phyloP scores from a whole-genome alignment of 495 filamentous ascomycete species.

The Podospora comata region DNA sequence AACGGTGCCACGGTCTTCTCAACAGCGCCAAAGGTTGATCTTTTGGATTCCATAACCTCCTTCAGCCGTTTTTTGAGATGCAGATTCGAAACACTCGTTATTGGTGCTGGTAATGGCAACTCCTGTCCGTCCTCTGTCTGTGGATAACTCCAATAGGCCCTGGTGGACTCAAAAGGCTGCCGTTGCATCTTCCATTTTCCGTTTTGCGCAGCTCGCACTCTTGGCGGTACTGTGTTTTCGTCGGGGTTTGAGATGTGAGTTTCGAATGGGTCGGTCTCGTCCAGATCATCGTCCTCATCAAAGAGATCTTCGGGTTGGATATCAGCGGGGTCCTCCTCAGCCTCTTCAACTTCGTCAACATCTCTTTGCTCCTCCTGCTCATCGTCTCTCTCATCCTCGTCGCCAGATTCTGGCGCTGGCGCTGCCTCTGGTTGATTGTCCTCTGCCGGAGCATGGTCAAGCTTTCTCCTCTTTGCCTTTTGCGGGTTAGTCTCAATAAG shows the following conservation, averaged over 20 bases:
- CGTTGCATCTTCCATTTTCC: slow-evolving; percentile 60
- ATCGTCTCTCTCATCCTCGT: slow-evolving; percentile 19
- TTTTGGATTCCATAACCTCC: slow-evolving; percentile 31
- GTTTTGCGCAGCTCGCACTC: slow-evolving; percentile 51
- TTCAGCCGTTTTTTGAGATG: slow-evolving; percentile 59
- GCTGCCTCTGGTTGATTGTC: slow-evolving; percentile 18
- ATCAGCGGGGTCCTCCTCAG: slow-evolving; percentile 47
- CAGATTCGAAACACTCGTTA: slow-evolving; percentile 45
- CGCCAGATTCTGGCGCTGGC: slow-evolving; percentile 17
- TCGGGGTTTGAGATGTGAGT: slow-evolving; percentile 68
- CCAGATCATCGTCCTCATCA: slow-evolving; percentile 51
- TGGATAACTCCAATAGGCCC: slow-evolving; percentile 39
- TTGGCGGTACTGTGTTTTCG: slow-evolving; percentile 51
- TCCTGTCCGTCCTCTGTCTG: slow-evolving; percentile 22
- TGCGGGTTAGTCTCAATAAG: slow-evolving; percentile 55
- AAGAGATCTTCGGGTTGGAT: slow-evolving; percentile 33
- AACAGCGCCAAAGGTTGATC: slow-evolving; percentile 44
- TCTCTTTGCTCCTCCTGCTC: slow-evolving; percentile 24
- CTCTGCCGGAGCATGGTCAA: slow-evolving; percentile 42
- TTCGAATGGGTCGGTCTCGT: slow-evolving; percentile 71
- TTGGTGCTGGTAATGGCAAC: slow-evolving; percentile 24
- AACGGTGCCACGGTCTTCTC: slow-evolving; percentile 55
- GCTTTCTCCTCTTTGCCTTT: slow-evolving; percentile 65
- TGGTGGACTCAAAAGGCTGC: slow-evolving; percentile 40
- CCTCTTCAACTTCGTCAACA: slow-evolving; percentile 27